Conservation (phyloP, 2,329 filamentous ascomycete genomes). For the Aspergillus calidoustus region DNA sequence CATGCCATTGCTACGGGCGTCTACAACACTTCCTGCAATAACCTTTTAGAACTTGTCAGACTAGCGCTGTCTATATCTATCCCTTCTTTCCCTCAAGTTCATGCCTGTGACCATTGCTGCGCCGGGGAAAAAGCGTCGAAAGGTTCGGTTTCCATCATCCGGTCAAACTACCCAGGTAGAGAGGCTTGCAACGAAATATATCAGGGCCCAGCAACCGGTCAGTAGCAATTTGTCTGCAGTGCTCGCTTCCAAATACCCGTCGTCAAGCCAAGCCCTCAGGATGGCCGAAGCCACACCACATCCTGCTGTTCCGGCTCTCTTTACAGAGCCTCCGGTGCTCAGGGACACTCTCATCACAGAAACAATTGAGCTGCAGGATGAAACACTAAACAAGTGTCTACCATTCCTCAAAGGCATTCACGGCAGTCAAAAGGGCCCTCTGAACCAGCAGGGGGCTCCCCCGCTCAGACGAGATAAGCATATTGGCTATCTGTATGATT, state of each 20-base stretch:
- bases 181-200: constrained; percentile 19
- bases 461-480: constrained; percentile 68
- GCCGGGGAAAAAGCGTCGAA: constrained; percentile 41
- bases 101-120: constrained; percentile 40
- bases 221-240: constrained; percentile 24
- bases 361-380: constrained; percentile 70
- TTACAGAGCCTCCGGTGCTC: constrained; percentile 61
- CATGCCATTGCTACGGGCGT: neutral
- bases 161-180: constrained; percentile 28
- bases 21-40: constrained; percentile 6
- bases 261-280: constrained; percentile 15
- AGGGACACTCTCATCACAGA: constrained; percentile 68
- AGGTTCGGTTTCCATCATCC: constrained; percentile 44
- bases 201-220: constrained; percentile 15
- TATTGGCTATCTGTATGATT: constrained; percentile 52
- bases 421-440: constrained; percentile 55
- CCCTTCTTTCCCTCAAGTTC: constrained; percentile 3
- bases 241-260: constrained; percentile 14
- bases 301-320: constrained; percentile 44
- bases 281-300: constrained; percentile 32
- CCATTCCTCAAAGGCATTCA: constrained; percentile 63
- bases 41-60: constrained; percentile 2
- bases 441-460: constrained; percentile 76
- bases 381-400: constrained; percentile 70
- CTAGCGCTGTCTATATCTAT: neutral